Evolutionary conservation across 2,329 filamentous ascomycete species (phyloP), one percentile per base, ranked within the genome.

Genomic region (Cryphonectria nitschkei): DNA sequence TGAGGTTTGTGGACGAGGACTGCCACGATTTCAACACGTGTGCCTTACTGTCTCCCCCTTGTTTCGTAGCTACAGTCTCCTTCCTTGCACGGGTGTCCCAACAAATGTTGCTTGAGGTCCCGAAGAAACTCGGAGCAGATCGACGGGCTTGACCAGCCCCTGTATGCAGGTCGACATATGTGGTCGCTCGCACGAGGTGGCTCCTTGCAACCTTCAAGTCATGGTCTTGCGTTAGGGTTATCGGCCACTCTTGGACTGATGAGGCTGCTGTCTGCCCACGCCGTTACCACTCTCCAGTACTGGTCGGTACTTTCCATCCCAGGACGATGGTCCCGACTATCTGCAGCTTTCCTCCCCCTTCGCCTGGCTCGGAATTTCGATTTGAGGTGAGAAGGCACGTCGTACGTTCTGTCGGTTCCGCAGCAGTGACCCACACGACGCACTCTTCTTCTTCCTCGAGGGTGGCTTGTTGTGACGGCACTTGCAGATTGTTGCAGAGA

Each of bases 191-290:
- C 39, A 34, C 37, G 19, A 29, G 26, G 46, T 22, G 43, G 54
- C 39, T 46, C 50, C 46, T 60, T 58, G n/a, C 29, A 29, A 58
- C 58, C 68, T 62, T 62, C 46, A 64, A 56, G 62, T 68, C 70
- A 65, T 14, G 54, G 66, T 71, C 68, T 54, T 58, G 67, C 69
- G 63, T 34, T 39, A 62, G 34, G n/a, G 52, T 41, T 8, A 37
- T 16, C 29, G 34, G 11, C 13, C 19, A 41, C n/a, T 37, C 32
- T n/a, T 46, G 29, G 62, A 32, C 39, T 50, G 64, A 52, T 19
- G 37, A 13, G 54, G 37, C 32, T 37, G 37, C 37, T 60, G n/a
- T 9, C 41, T 58, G 34, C 60, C 37, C 11, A 19, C 26, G 7
- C 54, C 14, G 13, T 19, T 19, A 1, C 29, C 54, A 16, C 54